Evolutionary conservation across 176 grass and related monocot genomes (phyloP), one percentile per base, ranked within the genome.

Genomic region (Metroxylon sagu): DNA sequence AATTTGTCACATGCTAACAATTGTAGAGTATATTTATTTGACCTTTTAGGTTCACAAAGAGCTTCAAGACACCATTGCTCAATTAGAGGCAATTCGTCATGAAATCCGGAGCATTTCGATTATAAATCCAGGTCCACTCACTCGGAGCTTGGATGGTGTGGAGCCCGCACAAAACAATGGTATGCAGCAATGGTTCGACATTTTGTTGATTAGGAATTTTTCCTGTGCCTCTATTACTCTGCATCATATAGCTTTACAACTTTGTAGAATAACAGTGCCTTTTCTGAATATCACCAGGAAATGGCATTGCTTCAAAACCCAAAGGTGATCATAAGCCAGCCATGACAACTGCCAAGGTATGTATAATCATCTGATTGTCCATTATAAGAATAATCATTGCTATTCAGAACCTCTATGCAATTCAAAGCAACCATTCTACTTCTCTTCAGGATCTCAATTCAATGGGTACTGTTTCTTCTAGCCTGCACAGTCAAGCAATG

Each of bases 11-110:
- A 43, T 43, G 8, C 35, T 43, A 43, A 43, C 35, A 43, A 14
- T 43, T 1, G 8, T 43, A 2, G 8, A 14, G 8, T 21, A 14
- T 43, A 19, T 30, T 4, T 53, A 1, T 53, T 18, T 56, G 3
- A 18, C 18, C 63, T 39, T 57, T 17, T 64, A 96, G 92, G 81
- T 96, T 18, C 85, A 96, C 10, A 90, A 87, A 66, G 92, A 96
- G 73, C 82, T 96, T 64, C 82, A 82, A 85, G 92, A 96, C 18
- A 83, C 87, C 1, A 82, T 96, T 56, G 85, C 83, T 59, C 84
- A 96, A 60, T 25, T 90, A 69, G 83, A 96, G 48, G 77, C 83
- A 7, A 96, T 96, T 72, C 80, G 87, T 56, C 83, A 96, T 82
- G 92, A 90, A 83, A 85, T 90, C 23, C 71, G 89, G 75, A 96